Evolutionary conservation across 805 yeast genomes (phyloP), one percentile per base, ranked within the genome.

Genomic region (baker's yeast (Saccharomyces cerevisiae)): DNA sequence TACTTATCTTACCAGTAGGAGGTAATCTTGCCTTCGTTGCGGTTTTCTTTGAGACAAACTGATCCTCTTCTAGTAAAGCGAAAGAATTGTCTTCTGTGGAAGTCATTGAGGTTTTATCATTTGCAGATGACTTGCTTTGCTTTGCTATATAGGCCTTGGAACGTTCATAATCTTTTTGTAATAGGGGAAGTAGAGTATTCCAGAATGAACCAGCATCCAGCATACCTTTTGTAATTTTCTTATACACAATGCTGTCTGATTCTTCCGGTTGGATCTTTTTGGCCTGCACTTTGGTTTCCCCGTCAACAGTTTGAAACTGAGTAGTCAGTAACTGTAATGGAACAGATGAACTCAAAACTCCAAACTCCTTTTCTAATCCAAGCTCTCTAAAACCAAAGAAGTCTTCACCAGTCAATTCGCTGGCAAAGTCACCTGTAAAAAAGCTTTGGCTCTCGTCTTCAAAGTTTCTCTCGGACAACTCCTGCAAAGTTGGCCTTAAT

Each of bases 351-450:
- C 91, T 85, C 50, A 90, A 71, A 66, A 92, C 74, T 10, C 92
- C 91, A 68, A 89, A 86, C 69, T 94, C 99, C 63, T 85, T 88
- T 64, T 92, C 98, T 52, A 94, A 73, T 0, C 99, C 99, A 49
- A 94, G 75, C 60, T 92, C 98, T 66, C 81, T 87, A 76, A 94
- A 95, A 0, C 99, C 99, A 73, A 95, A 95, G 78, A 91, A 94
- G 72, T 94, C 99, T 63, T 92, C 99, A 6, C 98, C 99, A 0
- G 74, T 70, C 41, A 94, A 73, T 57, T 91, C 97, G 62, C 81
- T 85, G 1, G 97, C 86, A 68, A 94, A 94, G 64, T 91, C 97
- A 55, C 99, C 99, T 30, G 94, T 87, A 59, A 92, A 72, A 67
- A 91, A 94, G 69, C 92, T 96, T 59, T 94, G 97, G 63, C 96